phyloP scores from a whole-genome alignment of 116 monocot genomes.

The Zostera marina region DNA sequence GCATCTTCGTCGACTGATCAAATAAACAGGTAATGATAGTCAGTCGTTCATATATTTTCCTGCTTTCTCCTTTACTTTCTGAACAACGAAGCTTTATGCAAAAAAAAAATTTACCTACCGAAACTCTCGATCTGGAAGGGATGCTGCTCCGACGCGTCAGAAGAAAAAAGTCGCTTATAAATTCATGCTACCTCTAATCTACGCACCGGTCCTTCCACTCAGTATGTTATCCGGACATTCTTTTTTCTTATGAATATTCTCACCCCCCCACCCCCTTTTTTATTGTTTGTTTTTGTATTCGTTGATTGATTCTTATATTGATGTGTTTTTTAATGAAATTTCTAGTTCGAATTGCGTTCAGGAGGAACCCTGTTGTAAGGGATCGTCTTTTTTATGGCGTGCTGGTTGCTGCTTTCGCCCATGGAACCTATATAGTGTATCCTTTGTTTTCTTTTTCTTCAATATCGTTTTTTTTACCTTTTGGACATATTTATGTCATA shows the following conservation, averaged over 20 bases:
- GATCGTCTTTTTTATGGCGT: conserved; percentile 89
- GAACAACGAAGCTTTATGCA: neutral
- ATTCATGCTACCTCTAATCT: conserved; percentile 65
- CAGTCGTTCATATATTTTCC: neutral
- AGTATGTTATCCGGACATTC: conserved; percentile 21
- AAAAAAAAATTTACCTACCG: neutral
- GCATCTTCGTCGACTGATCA: conserved; percentile 1
- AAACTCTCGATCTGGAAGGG: conserved; percentile 7
- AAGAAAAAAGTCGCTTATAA: conserved; percentile 24
- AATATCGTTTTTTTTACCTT: neutral
- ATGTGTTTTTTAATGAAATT: neutral
- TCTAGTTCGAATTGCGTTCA: conserved; percentile 64
- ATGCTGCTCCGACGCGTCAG: conserved; percentile 16
- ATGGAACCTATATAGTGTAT: conserved; percentile 88
- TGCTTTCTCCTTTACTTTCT: neutral
- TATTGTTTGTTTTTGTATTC: neutral
- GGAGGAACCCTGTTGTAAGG: conserved; percentile 73
- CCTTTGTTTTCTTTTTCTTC: conserved; percentile 19
- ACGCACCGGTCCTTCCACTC: conserved; percentile 74
- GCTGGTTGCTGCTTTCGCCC: conserved; percentile 71
- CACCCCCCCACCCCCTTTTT: neutral
- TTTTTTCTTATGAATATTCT: neutral
- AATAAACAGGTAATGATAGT: neutral
- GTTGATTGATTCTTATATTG: neutral
- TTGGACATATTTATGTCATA: neutral